A percentile compares a stretch with the other conserved stretches of the same genome.
phyloP scores from a whole-genome alignment of 306 rosid species.

The Lithocarpus polystachyus region DNA sequence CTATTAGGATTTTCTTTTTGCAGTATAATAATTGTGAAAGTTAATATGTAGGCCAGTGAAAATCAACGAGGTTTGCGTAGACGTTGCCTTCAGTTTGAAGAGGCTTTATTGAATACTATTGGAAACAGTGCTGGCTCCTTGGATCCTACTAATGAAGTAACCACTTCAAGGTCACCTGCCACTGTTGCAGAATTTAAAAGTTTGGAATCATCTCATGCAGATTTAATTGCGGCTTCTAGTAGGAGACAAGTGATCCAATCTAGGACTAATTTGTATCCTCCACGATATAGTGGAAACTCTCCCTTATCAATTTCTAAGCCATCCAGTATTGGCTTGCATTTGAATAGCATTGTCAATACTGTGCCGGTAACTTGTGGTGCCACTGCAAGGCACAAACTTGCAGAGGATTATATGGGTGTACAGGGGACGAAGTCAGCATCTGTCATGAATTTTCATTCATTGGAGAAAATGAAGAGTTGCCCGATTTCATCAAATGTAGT shows the following conservation, averaged over 20 bases:
- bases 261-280: slow-evolving; percentile 21
- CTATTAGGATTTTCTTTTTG: not conserved
- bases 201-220: slow-evolving; percentile 20
- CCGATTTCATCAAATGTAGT: slow-evolving; percentile 13
- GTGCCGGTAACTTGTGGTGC: slow-evolving; percentile 34
- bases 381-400: slow-evolving; percentile 28
- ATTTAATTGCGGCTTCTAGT: slow-evolving; percentile 22
- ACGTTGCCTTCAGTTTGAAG: slow-evolving; percentile 64
- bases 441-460: slow-evolving; percentile 19
- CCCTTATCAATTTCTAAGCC: slow-evolving; percentile 40
- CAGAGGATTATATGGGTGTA: slow-evolving; percentile 25
- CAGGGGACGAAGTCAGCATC: slow-evolving; percentile 32
- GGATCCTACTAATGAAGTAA: slow-evolving; percentile 10
- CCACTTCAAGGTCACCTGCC: slow-evolving; percentile 18
- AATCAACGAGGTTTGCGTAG: slow-evolving; percentile 41
- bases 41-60: slow-evolving; percentile 41
- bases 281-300: slow-evolving; percentile 27
- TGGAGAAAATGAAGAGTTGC: slow-evolving; percentile 26
- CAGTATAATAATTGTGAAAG: slow-evolving; percentile 9
- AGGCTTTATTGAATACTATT: slow-evolving; percentile 26
- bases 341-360: slow-evolving; percentile 59
- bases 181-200: slow-evolving; percentile 4
- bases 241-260: slow-evolving; percentile 23
- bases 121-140: slow-evolving; percentile 18
- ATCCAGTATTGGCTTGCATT: slow-evolving; percentile 58